Evolutionary conservation across 2,329 filamentous ascomycete species (phyloP).

Genomic region (Ascochyta pisi): DNA sequence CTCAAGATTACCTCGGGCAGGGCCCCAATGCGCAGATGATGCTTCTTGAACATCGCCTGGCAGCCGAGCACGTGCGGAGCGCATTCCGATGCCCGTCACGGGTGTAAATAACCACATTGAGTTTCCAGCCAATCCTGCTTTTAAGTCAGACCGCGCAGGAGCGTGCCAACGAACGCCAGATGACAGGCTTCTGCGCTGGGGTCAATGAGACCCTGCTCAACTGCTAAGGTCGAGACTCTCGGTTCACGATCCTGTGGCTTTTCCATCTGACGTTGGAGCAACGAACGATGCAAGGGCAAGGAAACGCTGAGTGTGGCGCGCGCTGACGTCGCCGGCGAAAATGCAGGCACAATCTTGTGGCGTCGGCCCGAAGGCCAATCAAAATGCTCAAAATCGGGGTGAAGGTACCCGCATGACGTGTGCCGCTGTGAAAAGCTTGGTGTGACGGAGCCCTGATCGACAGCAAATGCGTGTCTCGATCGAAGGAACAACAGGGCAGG

Average conservation of each 20-base stretch:
- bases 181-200: neutral
- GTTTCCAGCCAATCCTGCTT: slow-evolving; percentile 9
- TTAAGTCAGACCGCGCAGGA: neutral
- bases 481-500: slow-evolving; percentile 14
- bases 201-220: neutral
- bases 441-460: slow-evolving; percentile 16
- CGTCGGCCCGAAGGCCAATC: slow-evolving; percentile 11
- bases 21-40: neutral
- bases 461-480: slow-evolving; percentile 6
- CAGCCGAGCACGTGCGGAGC: slow-evolving; percentile 7
- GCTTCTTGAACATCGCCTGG: neutral
- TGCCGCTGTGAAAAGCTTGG: slow-evolving; percentile 12
- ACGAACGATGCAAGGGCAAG: slow-evolving; percentile 12
- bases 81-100: neutral
- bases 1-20: slow-evolving; percentile 1
- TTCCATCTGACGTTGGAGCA: slow-evolving; percentile 7
- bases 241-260: slow-evolving; percentile 13
- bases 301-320: slow-evolving; percentile 5
- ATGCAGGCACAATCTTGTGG: slow-evolving; percentile 8
- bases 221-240: neutral
- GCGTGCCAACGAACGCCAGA: neutral
- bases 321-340: slow-evolving; percentile 8
- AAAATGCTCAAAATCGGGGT: neutral
- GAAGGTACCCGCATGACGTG: slow-evolving; percentile 9
- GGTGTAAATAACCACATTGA: neutral